phyloP scores from a whole-genome alignment of 2,329 filamentous ascomycete genomes.

The Fusarium citri region DNA sequence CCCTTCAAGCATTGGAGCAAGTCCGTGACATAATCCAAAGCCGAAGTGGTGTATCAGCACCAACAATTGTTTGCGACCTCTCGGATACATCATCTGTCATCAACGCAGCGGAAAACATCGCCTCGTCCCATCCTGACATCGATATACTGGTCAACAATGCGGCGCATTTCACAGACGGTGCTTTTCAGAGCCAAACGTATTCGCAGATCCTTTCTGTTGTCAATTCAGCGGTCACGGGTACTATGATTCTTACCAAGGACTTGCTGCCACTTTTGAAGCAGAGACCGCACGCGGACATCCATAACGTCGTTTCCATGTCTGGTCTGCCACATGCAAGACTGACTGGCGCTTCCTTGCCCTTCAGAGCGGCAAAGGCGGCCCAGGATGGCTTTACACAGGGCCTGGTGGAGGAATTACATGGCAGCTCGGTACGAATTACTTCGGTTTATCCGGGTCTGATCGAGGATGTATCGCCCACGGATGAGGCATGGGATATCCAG shows the following conservation, averaged over 20 bases:
- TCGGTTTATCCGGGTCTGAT: background rate
- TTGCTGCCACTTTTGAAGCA: background rate
- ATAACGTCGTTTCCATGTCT: background rate
- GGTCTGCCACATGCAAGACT: background rate
- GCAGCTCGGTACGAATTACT: background rate
- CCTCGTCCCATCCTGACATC: background rate
- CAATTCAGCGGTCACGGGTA: constrained; percentile 1
- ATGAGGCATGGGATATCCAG: accelerated
- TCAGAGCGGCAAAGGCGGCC: background rate
- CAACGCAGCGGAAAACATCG: background rate
- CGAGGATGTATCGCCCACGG: background rate
- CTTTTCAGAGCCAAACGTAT: background rate
- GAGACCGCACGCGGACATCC: background rate
- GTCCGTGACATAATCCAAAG: background rate
- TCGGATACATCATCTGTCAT: background rate
- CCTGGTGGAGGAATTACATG: background rate
- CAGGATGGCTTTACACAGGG: constrained; percentile 4
- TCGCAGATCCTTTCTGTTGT: background rate
- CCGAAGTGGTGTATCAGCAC: background rate
- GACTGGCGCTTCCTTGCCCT: background rate
- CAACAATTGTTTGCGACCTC: background rate
- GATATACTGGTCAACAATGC: constrained; percentile 3
- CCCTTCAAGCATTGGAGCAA: background rate
- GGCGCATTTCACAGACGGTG: background rate
- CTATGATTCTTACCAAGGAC: background rate